These are phyloP conservation scores for Exophiala bonariae DNA, from an alignment of 2,329 filamentous ascomycete species.

Conservation along the genomic window DNA sequence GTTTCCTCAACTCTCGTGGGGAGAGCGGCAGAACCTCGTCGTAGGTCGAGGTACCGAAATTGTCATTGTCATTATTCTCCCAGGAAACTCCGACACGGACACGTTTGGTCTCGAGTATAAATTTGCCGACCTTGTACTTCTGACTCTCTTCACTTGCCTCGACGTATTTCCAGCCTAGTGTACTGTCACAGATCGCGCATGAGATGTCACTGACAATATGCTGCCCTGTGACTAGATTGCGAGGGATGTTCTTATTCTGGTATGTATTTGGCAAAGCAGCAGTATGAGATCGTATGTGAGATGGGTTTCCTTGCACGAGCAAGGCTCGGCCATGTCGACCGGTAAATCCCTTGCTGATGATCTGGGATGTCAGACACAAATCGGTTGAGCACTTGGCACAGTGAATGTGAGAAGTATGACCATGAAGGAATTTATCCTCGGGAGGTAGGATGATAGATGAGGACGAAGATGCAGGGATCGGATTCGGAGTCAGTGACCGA, in stretches of 20 bases:
- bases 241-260: conserved; percentile 55
- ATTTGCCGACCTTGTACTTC: conserved; percentile 67
- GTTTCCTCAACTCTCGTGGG: conserved; percentile 17
- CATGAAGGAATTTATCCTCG: conserved; percentile 41
- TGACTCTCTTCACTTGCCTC: conserved; percentile 62
- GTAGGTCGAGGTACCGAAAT: conserved; percentile 2
- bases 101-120: conserved; percentile 62
- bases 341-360: conserved; percentile 66
- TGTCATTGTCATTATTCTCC: conserved; percentile 41
- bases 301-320: conserved; percentile 48
- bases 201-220: conserved; percentile 63
- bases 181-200: conserved; percentile 56
- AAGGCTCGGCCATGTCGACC: conserved; percentile 65
- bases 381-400: conserved; percentile 61
- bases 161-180: conserved; percentile 67
- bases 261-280: conserved; percentile 59
- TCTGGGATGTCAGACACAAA: conserved; percentile 59
- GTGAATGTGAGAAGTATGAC: conserved; percentile 56
- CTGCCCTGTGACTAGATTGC: conserved; percentile 62
- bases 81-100: conserved; percentile 53
- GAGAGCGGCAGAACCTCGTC: conserved; percentile 21
- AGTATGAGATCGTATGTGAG: conserved; percentile 17
- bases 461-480: conserved; percentile 13
- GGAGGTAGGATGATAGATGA: conserved; percentile 24
- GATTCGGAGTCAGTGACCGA: conserved; percentile 20